Base-by-base conservation (phyloP, 225 moss, liverwort and hornwort species). In the Sphagnum contortum region DNA sequence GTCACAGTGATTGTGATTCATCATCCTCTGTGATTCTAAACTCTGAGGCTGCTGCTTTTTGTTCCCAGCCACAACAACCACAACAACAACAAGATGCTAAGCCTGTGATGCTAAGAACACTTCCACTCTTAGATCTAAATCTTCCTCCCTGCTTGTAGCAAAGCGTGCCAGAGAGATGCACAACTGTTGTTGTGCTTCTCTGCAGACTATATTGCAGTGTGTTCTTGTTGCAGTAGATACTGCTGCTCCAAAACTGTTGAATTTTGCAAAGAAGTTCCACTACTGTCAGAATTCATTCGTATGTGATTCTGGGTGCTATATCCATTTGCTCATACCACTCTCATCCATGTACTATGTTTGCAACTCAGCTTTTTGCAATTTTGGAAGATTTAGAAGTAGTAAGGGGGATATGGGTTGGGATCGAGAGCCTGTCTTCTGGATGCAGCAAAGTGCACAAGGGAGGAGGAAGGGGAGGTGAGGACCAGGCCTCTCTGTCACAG, bases 21-120 rank as follows among this genome's bases (percentile, higher is more conserved):
- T 94, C 94, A 0, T 94, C 91, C 4, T 94, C 91, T 2, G 89
- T 91, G 65, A 83, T 94, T 68, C 83, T 94, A 75, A 91, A 94
- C 66, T 84, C 88, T 60, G 95, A 95, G 80, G 74, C 82, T 68
- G 80, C 77, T 29, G 29, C 29, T 29, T 29, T 29, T 5, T 87
- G 78, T 65, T 76, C 68, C 48, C 71, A 76, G 5, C 46, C 48
- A 12, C 74, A 74, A 48, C 55, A 9, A 69, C 76, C 60, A 29
- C 29, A 29, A 29, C 29, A 29, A 29, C 72, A 67, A 54, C 77
- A 73, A 66, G 91, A 91, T 65, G 84, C 70, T 74, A 91, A 91
- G 77, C 88, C 88, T 50, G 76, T 76, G 29, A 29, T 29, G 29
- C 29, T 80, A 63, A 70, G 75, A 69, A 68, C 73, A 54, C 79